These are phyloP conservation scores for Amanita exitialis DNA, from an alignment of 768 basidiomycete genomes.

Conservation along the genomic window DNA sequence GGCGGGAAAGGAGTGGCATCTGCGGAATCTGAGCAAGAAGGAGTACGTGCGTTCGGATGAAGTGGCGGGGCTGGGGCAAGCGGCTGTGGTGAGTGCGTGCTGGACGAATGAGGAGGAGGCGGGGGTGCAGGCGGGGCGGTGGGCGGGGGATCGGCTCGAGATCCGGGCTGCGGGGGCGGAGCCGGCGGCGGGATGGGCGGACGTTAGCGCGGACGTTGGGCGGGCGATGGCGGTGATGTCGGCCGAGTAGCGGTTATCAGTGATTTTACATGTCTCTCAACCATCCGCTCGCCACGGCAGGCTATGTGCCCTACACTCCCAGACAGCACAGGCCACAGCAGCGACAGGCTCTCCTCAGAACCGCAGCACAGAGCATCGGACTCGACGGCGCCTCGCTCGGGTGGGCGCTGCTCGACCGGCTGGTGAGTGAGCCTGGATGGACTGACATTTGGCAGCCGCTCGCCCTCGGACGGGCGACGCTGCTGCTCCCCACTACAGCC, in stretches of 20 bases:
- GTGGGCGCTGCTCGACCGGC: conserved; percentile 69
- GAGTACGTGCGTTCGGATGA: conserved; percentile 2
- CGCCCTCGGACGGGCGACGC: conserved; percentile 65
- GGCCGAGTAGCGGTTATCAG: not conserved
- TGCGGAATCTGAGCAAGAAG: conserved; percentile 3
- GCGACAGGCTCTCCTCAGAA: conserved; percentile 33
- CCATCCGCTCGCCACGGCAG: too few relatives aligned
- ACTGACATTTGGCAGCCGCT: conserved; percentile 56
- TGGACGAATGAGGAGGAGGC: conserved; percentile 5
- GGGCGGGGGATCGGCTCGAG: conserved; percentile 7
- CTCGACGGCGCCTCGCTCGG: conserved; percentile 57
- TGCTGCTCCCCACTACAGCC: conserved; percentile 69
- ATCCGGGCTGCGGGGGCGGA: not conserved
- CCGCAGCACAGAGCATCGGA: conserved; percentile 59
- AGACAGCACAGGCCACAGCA: too few relatives aligned
- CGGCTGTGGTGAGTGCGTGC: not conserved
- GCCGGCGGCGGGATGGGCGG: not conserved
- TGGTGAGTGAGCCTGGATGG: conserved; percentile 54
- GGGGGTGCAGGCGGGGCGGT: not conserved
- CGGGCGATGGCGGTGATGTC: conserved; percentile 6
- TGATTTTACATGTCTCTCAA: not conserved
- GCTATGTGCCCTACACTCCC: too few relatives aligned
- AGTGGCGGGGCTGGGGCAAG: not conserved
- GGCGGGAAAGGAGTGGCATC: not conserved
- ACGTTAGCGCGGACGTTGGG: conserved; percentile 4